These are phyloP conservation scores for Helianthus annuus DNA, from an alignment of 129 eudicot genomes.

Conservation along the genomic window HanXRQr2.0-SUNRISE NC_035443.2:162860333-162860832, in stretches of 20 bases:
- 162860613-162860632: not conserved
- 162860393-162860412: not conserved
- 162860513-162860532: constrained; percentile 89
- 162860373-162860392: not conserved
- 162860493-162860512: constrained; percentile 90
- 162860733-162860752: no score
- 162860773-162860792: no score
- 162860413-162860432: constrained; percentile 37
- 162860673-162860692: no score
- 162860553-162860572: constrained; percentile 85
- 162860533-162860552: constrained; percentile 86
- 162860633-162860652: no score
- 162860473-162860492: constrained; percentile 90
- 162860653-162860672: no score
- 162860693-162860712: no score
- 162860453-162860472: constrained; percentile 83
- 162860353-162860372: not conserved
- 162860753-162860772: no score
- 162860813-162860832: no score
- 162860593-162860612: not conserved
- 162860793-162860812: no score
- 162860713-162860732: no score
- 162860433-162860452: constrained; percentile 72
- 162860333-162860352: constrained; percentile 39
- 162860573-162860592: constrained; percentile 89